phyloP scores from a whole-genome alignment of 2,329 filamentous ascomycete species.

The Cryphonectria carpinicola region DNA sequence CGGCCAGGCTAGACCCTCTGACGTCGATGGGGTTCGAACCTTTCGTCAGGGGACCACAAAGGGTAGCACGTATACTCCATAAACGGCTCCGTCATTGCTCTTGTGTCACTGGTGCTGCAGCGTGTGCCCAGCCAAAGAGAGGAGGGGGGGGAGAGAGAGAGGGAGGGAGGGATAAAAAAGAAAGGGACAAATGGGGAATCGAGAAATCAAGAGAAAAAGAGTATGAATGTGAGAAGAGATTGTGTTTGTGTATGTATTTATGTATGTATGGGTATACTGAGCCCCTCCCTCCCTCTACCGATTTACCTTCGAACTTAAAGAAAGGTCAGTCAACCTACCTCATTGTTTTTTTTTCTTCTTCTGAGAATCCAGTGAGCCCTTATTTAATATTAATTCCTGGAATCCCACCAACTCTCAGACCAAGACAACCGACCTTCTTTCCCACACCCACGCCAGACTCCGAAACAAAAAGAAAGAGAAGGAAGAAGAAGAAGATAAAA shows the following conservation, averaged over 20 bases:
- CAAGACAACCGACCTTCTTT: not conserved
- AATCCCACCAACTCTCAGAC: not conserved
- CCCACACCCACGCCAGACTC: not conserved
- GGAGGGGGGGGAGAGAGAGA: too few species aligned
- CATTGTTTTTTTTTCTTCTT: not conserved
- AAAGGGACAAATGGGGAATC: not conserved
- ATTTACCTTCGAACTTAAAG: not conserved
- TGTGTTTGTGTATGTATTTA: not conserved
- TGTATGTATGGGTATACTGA: not conserved
- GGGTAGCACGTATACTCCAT: conserved; percentile 7
- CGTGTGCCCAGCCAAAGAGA: not conserved
- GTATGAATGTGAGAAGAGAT: not conserved
- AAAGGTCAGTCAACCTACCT: not conserved
- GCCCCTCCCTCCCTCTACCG: not conserved
- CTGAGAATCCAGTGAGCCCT: not conserved
- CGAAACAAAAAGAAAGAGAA: not conserved
- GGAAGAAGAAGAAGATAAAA: not conserved
- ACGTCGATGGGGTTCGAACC: conserved; percentile 4
- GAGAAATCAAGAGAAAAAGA: not conserved
- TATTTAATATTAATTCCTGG: not conserved
- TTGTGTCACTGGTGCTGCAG: not conserved
- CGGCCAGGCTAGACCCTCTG: conserved; percentile 14
- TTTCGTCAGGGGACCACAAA: not conserved
- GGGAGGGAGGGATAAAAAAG: too few species aligned
- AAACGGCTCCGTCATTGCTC: not conserved